phyloP scores from a whole-genome alignment of 2,329 filamentous ascomycete species.

The Monosporascus ibericus region DNA sequence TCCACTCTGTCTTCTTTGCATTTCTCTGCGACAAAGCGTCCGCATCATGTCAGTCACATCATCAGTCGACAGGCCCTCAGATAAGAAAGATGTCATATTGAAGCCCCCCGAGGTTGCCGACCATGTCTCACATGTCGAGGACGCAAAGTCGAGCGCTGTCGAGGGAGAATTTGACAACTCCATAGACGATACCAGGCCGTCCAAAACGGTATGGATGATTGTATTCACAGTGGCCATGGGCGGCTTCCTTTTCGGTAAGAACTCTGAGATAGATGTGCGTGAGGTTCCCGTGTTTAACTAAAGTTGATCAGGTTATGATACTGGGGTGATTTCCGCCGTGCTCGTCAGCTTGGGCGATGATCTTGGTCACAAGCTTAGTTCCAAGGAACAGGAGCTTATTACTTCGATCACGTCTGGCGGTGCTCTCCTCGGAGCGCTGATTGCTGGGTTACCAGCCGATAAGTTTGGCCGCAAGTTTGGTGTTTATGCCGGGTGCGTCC shows the following conservation, averaged over 20 bases:
- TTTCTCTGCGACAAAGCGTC: background rate
- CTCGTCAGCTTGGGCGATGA: conserved; percentile 32
- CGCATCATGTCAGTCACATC: background rate
- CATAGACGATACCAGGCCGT: conserved; percentile 19
- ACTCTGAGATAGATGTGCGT: background rate
- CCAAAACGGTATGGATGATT: conserved; percentile 20
- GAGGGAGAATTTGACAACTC: conserved; percentile 16
- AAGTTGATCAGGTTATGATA: background rate
- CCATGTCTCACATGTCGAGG: background rate
- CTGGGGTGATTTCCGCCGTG: conserved; percentile 24
- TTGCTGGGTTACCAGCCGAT: conserved; percentile 30
- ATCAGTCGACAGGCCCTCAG: background rate
- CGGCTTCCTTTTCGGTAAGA: conserved; percentile 20
- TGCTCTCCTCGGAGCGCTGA: conserved; percentile 37
- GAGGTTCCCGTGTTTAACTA: background rate
- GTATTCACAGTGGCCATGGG: conserved; percentile 22
- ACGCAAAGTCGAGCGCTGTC: conserved; percentile 1
- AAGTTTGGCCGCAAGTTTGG: conserved; percentile 32
- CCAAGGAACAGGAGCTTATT: conserved; percentile 43
- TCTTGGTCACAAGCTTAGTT: conserved; percentile 32
- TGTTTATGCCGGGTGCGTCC: conserved; percentile 33
- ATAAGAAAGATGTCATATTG: background rate
- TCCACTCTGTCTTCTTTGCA: background rate
- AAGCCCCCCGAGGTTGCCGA: background rate
- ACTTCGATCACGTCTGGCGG: conserved; percentile 45